phyloP scores from a whole-genome alignment of 352 stramenopile genomes.

The Phytophthora foliorum region DNA sequence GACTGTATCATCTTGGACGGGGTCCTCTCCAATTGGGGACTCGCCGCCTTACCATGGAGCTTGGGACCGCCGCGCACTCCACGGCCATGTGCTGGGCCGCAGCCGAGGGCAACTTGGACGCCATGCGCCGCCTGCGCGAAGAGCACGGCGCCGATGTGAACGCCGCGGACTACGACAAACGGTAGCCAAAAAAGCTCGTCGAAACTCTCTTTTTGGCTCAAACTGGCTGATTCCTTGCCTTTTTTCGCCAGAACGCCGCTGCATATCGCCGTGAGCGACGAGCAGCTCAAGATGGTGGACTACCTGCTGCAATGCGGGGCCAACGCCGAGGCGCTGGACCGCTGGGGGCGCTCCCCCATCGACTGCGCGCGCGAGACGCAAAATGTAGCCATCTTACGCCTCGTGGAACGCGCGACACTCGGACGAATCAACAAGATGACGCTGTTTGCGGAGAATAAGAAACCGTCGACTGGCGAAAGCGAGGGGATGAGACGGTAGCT shows the following conservation, averaged over 20 bases:
- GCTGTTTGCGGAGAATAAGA: slow-evolving; percentile 21
- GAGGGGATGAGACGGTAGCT: slow-evolving; percentile 31
- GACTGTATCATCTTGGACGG: background rate
- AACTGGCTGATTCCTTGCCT: background rate
- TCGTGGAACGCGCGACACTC: slow-evolving; percentile 47
- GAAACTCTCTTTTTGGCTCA: background rate
- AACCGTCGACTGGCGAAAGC: slow-evolving; percentile 11
- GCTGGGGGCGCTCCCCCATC: slow-evolving; percentile 75
- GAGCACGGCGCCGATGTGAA: slow-evolving; percentile 80
- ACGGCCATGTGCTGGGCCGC: slow-evolving; percentile 87
- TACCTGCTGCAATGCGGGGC: slow-evolving; percentile 74
- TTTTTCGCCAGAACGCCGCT: slow-evolving; percentile 63
- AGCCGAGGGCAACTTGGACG: slow-evolving; percentile 64
- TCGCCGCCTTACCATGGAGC: slow-evolving; percentile 17
- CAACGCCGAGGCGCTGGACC: slow-evolving; percentile 59
- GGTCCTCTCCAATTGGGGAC: background rate
- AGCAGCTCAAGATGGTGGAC: slow-evolving; percentile 61
- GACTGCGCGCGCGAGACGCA: slow-evolving; percentile 72
- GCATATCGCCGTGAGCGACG: slow-evolving; percentile 80
- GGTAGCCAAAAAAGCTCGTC: slow-evolving; percentile 36
- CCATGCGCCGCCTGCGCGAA: slow-evolving; percentile 65
- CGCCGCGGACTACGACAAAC: slow-evolving; percentile 79
- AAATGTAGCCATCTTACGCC: slow-evolving; percentile 55
- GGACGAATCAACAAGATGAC: slow-evolving; percentile 27
- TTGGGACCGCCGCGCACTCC: slow-evolving; percentile 41